Evolutionary conservation across 2,329 filamentous ascomycete species (phyloP), one percentile per base, ranked within the genome.

Genomic region (Pyricularia pennisetigena): DNA sequence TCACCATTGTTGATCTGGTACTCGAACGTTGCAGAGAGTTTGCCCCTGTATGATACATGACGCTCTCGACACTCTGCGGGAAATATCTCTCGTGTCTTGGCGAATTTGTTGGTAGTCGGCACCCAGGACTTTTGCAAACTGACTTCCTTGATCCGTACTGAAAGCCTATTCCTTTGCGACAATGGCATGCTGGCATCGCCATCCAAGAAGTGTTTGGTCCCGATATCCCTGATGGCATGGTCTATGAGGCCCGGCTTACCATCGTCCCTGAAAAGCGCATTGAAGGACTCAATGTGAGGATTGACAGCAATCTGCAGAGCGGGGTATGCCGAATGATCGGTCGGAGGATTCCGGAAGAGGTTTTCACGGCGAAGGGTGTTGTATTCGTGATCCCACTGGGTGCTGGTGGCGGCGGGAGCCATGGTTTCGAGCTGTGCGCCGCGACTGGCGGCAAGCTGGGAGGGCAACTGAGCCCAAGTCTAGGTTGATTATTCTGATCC

Each of bases 211-310:
- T 87, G 87, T 80, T 94, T 96, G 71, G 87, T 90, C 74, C 94
- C 95, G 79, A 99, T 98, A 76, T 99, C 95, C 75, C 86, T 87
- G 70, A 98, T 78, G 14, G 86, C 93, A 71, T 92, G 88, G 66
- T 90, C 86, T 68, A 99, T 75, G 69, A 88, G 77, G 62, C 82
- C 78, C 16, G 76, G 77, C 71, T 78, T 79, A 66, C 91, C 92
- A 78, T 90, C 85, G 69, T 85, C 83, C 35, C 88, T 86, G 76
- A 97, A 96, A 65, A 98, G 84, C 67, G 89, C 89, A 82, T 99
- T 97, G 86, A 97, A 99, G 7, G 95, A 95, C 75, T 97, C 90
- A 74, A 98, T 90, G 79, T 99, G 95, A 66, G 95, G 95, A 72
- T 91, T 85, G 69, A 98, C 89, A n/a, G 94, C 92, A 70, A 86